Evolutionary conservation across 2,329 filamentous ascomycete genomes (phyloP).

Genomic region (Ophiobolus disseminans): DNA sequence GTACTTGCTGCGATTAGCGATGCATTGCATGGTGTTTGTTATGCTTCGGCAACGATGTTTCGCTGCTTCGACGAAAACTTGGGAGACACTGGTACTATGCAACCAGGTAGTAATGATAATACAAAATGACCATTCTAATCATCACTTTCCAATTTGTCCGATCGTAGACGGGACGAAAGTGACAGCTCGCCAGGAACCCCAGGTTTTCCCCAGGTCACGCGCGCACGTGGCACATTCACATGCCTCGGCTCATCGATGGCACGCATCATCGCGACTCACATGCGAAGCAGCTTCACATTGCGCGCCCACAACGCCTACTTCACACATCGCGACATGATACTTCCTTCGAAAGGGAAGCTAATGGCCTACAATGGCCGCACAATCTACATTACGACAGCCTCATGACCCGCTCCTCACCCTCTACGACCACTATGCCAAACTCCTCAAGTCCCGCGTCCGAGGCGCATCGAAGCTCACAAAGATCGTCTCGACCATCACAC

Average conservation of each 20-base stretch:
- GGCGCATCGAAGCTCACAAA: constrained; percentile 74
- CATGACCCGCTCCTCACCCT: constrained; percentile 55
- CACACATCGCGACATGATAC: constrained; percentile 34
- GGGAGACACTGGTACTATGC: no score
- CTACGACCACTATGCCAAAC: constrained; percentile 57
- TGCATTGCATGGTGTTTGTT: no score
- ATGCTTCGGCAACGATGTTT: no score
- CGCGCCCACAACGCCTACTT: constrained; percentile 4
- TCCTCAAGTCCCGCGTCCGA: constrained; percentile 61
- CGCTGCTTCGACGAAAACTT: no score
- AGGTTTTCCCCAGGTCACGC: constrained; percentile 18
- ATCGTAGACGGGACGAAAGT: no score
- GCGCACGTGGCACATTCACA: constrained; percentile 28
- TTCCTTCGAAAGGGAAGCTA: constrained; percentile 22
- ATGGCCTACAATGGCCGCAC: constrained; percentile 73
- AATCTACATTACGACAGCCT: constrained; percentile 74
- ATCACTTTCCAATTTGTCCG: no score
- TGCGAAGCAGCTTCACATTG: constrained; percentile 10
- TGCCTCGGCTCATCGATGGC: constrained; percentile 30
- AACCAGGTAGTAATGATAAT: no score
- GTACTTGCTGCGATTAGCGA: constrained; percentile 7
- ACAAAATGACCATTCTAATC: no score
- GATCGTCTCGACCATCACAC: constrained; percentile 76
- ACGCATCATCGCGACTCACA: constrained; percentile 22
- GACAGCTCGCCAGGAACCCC: no score